Evolutionary conservation across 2,329 filamentous ascomycete species (phyloP), one percentile per base, ranked within the genome.

Genomic region (Aspergillus alliaceus): DNA sequence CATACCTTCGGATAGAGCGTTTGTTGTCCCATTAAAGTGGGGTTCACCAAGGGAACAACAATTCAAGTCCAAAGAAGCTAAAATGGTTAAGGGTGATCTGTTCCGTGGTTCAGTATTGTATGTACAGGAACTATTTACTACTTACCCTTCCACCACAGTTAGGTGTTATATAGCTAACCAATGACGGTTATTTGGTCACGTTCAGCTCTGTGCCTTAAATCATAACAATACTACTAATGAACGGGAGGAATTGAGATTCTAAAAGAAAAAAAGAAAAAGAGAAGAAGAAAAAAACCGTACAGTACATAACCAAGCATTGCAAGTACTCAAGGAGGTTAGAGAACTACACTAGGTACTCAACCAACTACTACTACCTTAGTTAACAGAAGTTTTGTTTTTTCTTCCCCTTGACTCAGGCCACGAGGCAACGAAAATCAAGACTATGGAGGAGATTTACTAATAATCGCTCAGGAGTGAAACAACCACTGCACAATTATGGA

Each of bases 21-120:
- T 61, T 58, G 62, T 63, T 64, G 60, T 63, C 53, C 37, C 51
- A 37, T 49, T 51, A 47, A 58, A 60, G 62, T 62, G 62, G 60
- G 58, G 58, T 20, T 29, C 12, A n/a, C 27, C 46, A 42, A 47
- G 18, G 46, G 51, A 49, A 34, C n/a, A 49, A 20, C 14, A 51
- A 20, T 22, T 20, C 40, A 53, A 37, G 40, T 44, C 24, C 24
- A 32, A 51, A 7, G 55, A 50, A 58, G 51, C 56, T 60, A 60
- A 60, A 47, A 31, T n/a, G 11, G 18, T 20, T 27, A 18, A 48
- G 54, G 40, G 51, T 37, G 57, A 24, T 54, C 39, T 54, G 59
- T 59, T 59, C 60, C 59, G 59, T 60, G 62, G 62, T 57, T 63
- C 60, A 39, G 24, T 25, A 27, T 27, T 44, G 9, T 5, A 40